A percentile compares a stretch with the other conserved stretches of the same genome.
phyloP scores from a whole-genome alignment of 352 stramenopile genomes.

The Pythium myriotylum region DNA sequence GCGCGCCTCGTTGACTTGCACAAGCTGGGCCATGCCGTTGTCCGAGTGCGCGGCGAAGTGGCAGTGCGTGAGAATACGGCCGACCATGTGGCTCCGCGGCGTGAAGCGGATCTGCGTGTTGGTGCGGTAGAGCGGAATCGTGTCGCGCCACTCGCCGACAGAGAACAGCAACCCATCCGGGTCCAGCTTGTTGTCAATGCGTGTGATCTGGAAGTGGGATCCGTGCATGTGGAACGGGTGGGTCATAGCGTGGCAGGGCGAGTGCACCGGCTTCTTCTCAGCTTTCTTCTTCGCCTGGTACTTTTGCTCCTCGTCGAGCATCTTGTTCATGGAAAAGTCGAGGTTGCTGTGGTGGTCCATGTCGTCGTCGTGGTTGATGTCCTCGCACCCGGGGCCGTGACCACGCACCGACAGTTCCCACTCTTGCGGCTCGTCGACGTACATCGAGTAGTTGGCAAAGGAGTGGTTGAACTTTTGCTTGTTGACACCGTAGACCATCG shows the following conservation, averaged over 20 bases:
- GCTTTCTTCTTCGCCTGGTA: conserved; percentile 24
- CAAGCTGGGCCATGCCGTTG: conserved; percentile 75
- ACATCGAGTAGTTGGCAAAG: conserved; percentile 71
- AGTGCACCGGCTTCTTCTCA: conserved; percentile 8
- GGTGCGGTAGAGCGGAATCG: conserved; percentile 68
- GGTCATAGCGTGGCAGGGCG: conserved; percentile 68
- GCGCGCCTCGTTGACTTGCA: conserved; percentile 35
- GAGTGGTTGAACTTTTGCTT: conserved; percentile 44
- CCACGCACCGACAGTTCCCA: conserved; percentile 67
- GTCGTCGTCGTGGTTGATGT: conserved; percentile 35
- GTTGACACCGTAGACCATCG: conserved; percentile 67
- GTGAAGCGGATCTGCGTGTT: conserved; percentile 71
- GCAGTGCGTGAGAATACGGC: conserved; percentile 70
- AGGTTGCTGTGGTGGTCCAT: conserved; percentile 30
- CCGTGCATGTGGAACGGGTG: conserved; percentile 83
- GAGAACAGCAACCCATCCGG: conserved; percentile 59
- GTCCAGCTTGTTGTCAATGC: conserved; percentile 43
- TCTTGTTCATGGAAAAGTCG: conserved; percentile 35
- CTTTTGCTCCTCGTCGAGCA: conserved; percentile 21
- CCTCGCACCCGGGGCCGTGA: conserved; percentile 42
- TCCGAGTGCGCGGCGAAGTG: conserved; percentile 76
- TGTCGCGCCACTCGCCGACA: conserved; percentile 77
- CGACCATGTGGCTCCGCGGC: conserved; percentile 63
- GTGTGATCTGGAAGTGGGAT: conserved; percentile 72
- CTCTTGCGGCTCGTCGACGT: conserved; percentile 64